A percentile compares a stretch with the other conserved stretches of the same genome.
Evolutionary conservation across 257 asterid species (phyloP).

Genomic region (Solanum sejunctum): DNA sequence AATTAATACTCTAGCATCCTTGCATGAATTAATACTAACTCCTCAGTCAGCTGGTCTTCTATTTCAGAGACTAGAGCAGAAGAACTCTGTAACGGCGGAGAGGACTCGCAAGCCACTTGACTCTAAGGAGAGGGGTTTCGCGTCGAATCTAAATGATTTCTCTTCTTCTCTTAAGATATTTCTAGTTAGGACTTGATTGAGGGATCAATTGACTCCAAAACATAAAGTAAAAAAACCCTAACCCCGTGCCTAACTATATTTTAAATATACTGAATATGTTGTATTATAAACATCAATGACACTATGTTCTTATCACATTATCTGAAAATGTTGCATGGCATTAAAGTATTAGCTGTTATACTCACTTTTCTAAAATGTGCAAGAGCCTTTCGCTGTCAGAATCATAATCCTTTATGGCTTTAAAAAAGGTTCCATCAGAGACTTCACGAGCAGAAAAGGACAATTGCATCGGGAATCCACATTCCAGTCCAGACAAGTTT

Average conservation of each 20-base stretch:
- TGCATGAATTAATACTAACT: too few relatives aligned
- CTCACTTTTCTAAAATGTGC: slow-evolving; percentile 65
- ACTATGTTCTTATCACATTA: slow-evolving; percentile 5
- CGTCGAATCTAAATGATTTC: too few relatives aligned
- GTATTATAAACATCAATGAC: neutral
- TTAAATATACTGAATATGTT: neutral
- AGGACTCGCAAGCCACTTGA: too few relatives aligned
- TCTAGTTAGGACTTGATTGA: too few relatives aligned
- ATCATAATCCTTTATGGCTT: slow-evolving; percentile 70
- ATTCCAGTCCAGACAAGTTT: slow-evolving; percentile 56
- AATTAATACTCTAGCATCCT: neutral
- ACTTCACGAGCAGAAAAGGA: slow-evolving; percentile 98
- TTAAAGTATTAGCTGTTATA: neutral
- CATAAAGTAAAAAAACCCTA: too few relatives aligned
- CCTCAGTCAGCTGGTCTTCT: too few relatives aligned
- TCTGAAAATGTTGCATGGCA: slow-evolving; percentile 2
- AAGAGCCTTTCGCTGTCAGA: slow-evolving; percentile 69
- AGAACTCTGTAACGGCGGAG: too few relatives aligned
- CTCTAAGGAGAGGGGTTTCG: too few relatives aligned
- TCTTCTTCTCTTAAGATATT: too few relatives aligned
- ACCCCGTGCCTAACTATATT: neutral
- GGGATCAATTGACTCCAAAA: too few relatives aligned
- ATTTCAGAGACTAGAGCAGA: too few relatives aligned
- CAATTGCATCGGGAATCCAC: slow-evolving; percentile 71
- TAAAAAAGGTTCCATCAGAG: slow-evolving; percentile 85